Evolutionary conservation across 1,284 basidiomycete species (phyloP), one percentile per base, ranked within the genome.

Genomic region (Tremellales sp.): DNA sequence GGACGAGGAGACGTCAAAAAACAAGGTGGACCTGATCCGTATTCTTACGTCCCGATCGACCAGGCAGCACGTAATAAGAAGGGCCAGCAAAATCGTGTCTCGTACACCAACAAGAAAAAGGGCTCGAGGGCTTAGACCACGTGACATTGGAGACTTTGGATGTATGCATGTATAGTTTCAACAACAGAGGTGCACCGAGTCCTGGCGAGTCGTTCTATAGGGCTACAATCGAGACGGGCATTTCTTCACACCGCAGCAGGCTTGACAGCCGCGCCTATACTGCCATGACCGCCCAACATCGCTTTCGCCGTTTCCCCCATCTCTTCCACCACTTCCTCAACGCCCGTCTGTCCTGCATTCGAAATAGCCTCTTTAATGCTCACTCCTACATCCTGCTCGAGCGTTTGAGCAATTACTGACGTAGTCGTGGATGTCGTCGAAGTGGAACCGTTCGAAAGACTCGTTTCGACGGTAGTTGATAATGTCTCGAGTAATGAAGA

Each of bases 1-100:
- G 93, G 90, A 24, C 87, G 87, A 35, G 92, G 93, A 29, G 93
- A 96, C 70, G 79, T 97, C 69, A 94, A 89, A 74, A 87, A 83
- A 68, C 81, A 83, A 22, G 85, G 86, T 33, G 76, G 89, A 44
- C 75, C 78, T 44, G 91, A 93, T 65, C 96, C 96, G 1, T 98
- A 90, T 72, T 91, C 90, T 17, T 99, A 97, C 70, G 73, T 97
- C 37, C 77, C 89, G 10, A 76, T 94, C 46, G 82, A 83, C 21
- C 86, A 91, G 68, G 87, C 87, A 29, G 82, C 87, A n/a, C 47
- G 53, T 39, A 57, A 58, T 35, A 54, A 52, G 45, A 58, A 60
- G 35, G 60, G 57, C 19, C 58, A 62, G 40, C 55, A 54, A 8
- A 53, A 59, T n/a, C 51, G 50, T n/a, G 60, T 59, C 35, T 54